Evolutionary conservation across 2,329 filamentous ascomycete species (phyloP).

Genomic region (Aspergillus neoniger): DNA sequence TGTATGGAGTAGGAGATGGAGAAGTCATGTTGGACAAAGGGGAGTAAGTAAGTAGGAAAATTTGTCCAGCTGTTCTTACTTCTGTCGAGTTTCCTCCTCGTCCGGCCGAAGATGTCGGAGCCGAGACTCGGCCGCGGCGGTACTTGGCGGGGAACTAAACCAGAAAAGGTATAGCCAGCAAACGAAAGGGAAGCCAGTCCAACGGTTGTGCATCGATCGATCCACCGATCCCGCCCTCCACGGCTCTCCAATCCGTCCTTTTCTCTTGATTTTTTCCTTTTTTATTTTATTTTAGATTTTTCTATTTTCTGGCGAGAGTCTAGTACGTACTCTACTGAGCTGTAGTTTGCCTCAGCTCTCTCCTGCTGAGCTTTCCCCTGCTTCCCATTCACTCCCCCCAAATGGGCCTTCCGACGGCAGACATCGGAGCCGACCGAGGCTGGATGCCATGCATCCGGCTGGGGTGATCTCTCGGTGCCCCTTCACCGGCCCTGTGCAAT

Average conservation of each 20-base stretch:
- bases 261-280: background rate
- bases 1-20: too few species aligned
- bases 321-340: too few species aligned
- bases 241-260: slow-evolving; percentile 1
- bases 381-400: slow-evolving; percentile 3
- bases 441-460: slow-evolving; percentile 28
- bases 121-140: slow-evolving; percentile 19
- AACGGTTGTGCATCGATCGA: slow-evolving; percentile 21
- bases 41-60: too few species aligned
- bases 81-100: background rate
- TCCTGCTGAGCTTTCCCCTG: slow-evolving; percentile 5
- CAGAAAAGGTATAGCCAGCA: background rate
- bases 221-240: slow-evolving; percentile 12
- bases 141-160: background rate
- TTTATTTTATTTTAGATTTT: too few species aligned
- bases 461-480: slow-evolving; percentile 27
- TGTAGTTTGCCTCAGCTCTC: slow-evolving; percentile 2
- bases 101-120: slow-evolving; percentile 16
- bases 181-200: background rate
- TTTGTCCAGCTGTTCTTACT: too few species aligned
- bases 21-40: too few species aligned
- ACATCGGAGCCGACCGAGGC: slow-evolving; percentile 27
- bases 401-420: slow-evolving; percentile 6
- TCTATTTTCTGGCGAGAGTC: too few species aligned
- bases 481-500: slow-evolving; percentile 20